Conservation (phyloP, 2,329 filamentous ascomycete species). For the Cryoendolithus antarcticus region DNA sequence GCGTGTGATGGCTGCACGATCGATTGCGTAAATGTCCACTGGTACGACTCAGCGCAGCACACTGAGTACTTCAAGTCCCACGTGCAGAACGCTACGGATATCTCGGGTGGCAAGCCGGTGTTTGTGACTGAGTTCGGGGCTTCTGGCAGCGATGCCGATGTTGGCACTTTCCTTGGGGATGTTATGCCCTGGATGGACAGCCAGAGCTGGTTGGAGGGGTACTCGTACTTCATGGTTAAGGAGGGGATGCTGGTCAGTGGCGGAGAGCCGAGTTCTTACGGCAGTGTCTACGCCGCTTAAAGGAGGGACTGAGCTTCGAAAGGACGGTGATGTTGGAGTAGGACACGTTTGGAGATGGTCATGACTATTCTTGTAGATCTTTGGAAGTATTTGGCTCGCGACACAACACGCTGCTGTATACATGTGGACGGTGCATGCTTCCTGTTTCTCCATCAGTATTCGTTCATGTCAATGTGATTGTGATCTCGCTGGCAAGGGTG, state of each 20-base stretch:
- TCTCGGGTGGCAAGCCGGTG: slow-evolving; percentile 30
- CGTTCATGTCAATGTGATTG: too few species aligned
- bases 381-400: too few species aligned
- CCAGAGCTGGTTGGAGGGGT: slow-evolving; percentile 27
- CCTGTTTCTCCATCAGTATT: too few species aligned
- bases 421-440: too few species aligned
- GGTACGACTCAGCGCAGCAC: slow-evolving; percentile 43
- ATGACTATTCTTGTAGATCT: too few species aligned
- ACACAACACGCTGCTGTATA: too few species aligned
- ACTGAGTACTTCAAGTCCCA: slow-evolving; percentile 43
- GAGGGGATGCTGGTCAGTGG: slow-evolving; percentile 25
- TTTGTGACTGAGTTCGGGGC: slow-evolving; percentile 57
- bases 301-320: too few species aligned
- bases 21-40: slow-evolving; percentile 52
- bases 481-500: too few species aligned
- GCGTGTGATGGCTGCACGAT: slow-evolving; percentile 43
- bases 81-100: slow-evolving; percentile 30
- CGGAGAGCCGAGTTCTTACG: slow-evolving; percentile 17
- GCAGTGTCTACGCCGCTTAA: slow-evolving; percentile 16
- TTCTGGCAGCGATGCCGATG: slow-evolving; percentile 31
- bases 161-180: slow-evolving; percentile 36
- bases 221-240: slow-evolving; percentile 26
- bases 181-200: slow-evolving; percentile 37
- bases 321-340: too few species aligned
- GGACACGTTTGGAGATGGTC: too few species aligned